These are phyloP conservation scores for Aristolochia californica DNA, from an alignment of 164 flowering plant genomes.

Conservation along the genomic window DNA sequence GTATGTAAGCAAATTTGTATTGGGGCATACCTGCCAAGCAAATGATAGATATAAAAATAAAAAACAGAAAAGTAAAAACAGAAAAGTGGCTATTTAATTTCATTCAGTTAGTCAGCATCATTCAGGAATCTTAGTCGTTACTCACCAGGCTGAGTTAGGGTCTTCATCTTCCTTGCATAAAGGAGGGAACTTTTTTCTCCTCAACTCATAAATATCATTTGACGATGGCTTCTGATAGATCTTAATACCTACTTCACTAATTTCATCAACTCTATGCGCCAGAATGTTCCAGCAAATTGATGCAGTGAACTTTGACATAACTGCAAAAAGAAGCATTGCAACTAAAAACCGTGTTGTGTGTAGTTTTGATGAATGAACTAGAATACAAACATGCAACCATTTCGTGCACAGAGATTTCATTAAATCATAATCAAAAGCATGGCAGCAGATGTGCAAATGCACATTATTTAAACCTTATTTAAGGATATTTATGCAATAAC, in stretches of 20 bases:
- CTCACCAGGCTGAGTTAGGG: slow-evolving; percentile 93
- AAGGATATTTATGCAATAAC: too few relatives aligned
- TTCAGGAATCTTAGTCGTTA: not conserved
- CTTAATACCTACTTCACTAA: slow-evolving; percentile 67
- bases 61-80: not conserved
- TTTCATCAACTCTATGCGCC: slow-evolving; percentile 81
- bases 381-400: not conserved
- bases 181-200: slow-evolving; percentile 80
- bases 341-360: not conserved
- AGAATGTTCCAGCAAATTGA: slow-evolving; percentile 92
- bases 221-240: slow-evolving; percentile 91
- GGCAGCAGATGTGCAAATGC: too few relatives aligned
- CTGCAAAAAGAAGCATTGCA: slow-evolving; percentile 30
- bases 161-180: slow-evolving; percentile 83
- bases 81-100: not conserved
- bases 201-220: slow-evolving; percentile 67
- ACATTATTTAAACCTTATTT: too few relatives aligned
- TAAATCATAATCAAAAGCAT: too few relatives aligned
- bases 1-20: slow-evolving; percentile 60
- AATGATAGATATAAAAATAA: not conserved
- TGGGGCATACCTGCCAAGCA: slow-evolving; percentile 56
- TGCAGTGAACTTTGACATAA: slow-evolving; percentile 62
- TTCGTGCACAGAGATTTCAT: not conserved
- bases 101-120: not conserved
- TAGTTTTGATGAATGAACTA: too few relatives aligned